Evolutionary conservation across 192 early-diverging fungal genomes (phyloP).

Genomic region (Dispira simplex): DNA sequence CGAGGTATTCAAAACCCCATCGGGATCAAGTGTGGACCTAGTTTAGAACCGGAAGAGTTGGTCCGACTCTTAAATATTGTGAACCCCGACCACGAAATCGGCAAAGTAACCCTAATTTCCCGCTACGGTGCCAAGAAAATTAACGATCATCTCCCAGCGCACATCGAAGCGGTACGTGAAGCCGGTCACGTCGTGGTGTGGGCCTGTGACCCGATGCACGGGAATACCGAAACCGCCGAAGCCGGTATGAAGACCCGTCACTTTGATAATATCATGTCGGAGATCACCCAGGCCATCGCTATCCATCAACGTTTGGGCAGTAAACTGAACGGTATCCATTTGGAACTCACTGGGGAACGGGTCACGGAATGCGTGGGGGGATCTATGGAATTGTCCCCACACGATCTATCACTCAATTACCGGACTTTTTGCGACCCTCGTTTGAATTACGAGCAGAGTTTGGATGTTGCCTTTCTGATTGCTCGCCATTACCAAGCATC

Average conservation of each 20-base stretch:
- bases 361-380: slow-evolving; percentile 96
- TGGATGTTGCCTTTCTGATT: slow-evolving; percentile 94
- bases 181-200: slow-evolving; percentile 85
- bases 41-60: slow-evolving; percentile 77
- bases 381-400: slow-evolving; percentile 83
- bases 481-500: slow-evolving; percentile 69
- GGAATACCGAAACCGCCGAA: slow-evolving; percentile 77
- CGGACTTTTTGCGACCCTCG: slow-evolving; percentile 94
- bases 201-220: slow-evolving; percentile 98
- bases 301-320: slow-evolving; percentile 65
- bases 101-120: slow-evolving; percentile 92
- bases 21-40: slow-evolving; percentile 91
- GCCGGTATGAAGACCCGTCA: slow-evolving; percentile 83
- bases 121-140: slow-evolving; percentile 85
- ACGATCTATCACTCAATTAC: slow-evolving; percentile 78
- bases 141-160: slow-evolving; percentile 60
- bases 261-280: slow-evolving; percentile 76
- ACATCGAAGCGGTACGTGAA: slow-evolving; percentile 78
- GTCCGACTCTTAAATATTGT: slow-evolving; percentile 70
- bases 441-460: slow-evolving; percentile 91
- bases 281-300: slow-evolving; percentile 67
- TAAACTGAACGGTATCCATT: slow-evolving; percentile 83
- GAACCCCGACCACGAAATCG: slow-evolving; percentile 69
- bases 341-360: slow-evolving; percentile 91
- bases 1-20: slow-evolving; percentile 94